A percentile compares a stretch with the other conserved stretches of the same genome.
Evolutionary conservation across 2,329 filamentous ascomycete species (phyloP).

Genomic region (Dothideomycetes sp.): DNA sequence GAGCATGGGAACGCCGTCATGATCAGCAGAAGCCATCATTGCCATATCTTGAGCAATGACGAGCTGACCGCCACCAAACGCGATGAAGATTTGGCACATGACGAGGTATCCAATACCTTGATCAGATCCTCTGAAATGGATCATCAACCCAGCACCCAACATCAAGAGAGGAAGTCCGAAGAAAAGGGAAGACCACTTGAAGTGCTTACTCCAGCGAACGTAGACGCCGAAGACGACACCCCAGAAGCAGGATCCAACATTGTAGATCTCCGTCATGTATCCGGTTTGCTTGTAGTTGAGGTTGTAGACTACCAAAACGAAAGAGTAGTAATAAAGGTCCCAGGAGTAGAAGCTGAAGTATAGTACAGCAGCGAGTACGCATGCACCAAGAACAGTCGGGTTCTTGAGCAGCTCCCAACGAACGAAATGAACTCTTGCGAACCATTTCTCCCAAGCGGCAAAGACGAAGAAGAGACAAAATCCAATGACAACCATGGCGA

Average conservation of each 20-base stretch:
- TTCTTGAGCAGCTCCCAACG: conserved; percentile 40
- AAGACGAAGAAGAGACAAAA: conserved; percentile 29
- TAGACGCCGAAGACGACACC: conserved; percentile 35
- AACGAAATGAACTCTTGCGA: conserved; percentile 47
- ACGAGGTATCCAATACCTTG: conserved; percentile 38
- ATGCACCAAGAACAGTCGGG: conserved; percentile 40
- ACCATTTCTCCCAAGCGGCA: conserved; percentile 45
- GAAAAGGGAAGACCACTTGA: conserved; percentile 33
- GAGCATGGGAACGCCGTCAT: conserved; percentile 21
- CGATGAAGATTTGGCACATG: conserved; percentile 46
- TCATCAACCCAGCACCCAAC: conserved; percentile 22
- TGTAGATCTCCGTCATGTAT: conserved; percentile 24
- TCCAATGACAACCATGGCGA: conserved; percentile 21
- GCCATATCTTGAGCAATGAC: conserved; percentile 47
- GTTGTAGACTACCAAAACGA: conserved; percentile 36
- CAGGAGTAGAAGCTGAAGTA: conserved; percentile 37
- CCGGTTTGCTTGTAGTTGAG: conserved; percentile 20
- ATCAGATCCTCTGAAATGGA: conserved; percentile 24
- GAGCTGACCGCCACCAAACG: conserved; percentile 41
- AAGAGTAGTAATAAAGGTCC: conserved; percentile 31
- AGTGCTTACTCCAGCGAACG: conserved; percentile 36
- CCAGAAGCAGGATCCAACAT: conserved; percentile 31
- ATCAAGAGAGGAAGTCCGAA: conserved; percentile 24
- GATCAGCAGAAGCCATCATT: conserved; percentile 34
- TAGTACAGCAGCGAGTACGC: conserved; percentile 25